These are phyloP conservation scores for Edaphochlamys debaryana DNA, from an alignment of 139 green algal genomes.

Conservation along the genomic window DNA sequence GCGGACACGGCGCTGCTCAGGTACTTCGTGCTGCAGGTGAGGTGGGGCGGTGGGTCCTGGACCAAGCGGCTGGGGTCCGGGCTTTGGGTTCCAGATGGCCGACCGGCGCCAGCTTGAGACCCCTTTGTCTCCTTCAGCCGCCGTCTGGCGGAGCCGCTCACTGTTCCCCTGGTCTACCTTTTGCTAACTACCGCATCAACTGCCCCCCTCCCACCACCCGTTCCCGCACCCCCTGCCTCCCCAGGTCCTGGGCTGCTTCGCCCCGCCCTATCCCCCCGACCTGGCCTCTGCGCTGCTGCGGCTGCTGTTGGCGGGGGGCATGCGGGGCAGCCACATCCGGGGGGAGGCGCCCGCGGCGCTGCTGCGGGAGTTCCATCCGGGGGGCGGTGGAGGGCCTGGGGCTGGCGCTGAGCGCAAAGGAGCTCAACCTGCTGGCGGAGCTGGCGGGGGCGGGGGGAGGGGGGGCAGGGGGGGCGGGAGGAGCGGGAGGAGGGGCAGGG, in stretches of 20 bases:
- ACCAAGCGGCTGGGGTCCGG: no score
- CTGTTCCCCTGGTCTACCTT: no score
- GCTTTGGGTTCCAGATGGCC: not conserved
- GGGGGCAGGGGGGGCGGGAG: no score
- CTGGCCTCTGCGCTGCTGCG: constrained; percentile 9
- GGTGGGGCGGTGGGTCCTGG: not conserved
- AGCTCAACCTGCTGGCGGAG: constrained; percentile 35
- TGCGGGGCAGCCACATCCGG: constrained; percentile 32
- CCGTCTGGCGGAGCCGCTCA: no score
- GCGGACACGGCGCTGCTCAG: constrained; percentile 11
- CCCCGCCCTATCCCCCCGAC: not conserved
- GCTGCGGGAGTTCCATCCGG: constrained; percentile 38
- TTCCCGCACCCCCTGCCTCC: not conserved
- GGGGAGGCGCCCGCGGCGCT: constrained; percentile 13
- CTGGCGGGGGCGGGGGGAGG: not conserved
- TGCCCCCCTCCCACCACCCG: not conserved
- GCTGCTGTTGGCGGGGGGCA: constrained; percentile 24
- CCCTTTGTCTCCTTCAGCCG: no score
- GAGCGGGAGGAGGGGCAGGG: no score
- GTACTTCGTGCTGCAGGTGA: constrained; percentile 31
- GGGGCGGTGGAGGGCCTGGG: constrained; percentile 1
- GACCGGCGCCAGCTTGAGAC: no score
- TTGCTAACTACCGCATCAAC: not conserved
- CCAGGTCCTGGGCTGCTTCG: constrained; percentile 19
- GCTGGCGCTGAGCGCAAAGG: not conserved